Percentiles rank a stretch among this genome's conserved stretches.
These are phyloP conservation scores for Cyclostephanos tholiformis DNA, from an alignment of 108 stramenopile species.

Conservation along the genomic window DNA sequence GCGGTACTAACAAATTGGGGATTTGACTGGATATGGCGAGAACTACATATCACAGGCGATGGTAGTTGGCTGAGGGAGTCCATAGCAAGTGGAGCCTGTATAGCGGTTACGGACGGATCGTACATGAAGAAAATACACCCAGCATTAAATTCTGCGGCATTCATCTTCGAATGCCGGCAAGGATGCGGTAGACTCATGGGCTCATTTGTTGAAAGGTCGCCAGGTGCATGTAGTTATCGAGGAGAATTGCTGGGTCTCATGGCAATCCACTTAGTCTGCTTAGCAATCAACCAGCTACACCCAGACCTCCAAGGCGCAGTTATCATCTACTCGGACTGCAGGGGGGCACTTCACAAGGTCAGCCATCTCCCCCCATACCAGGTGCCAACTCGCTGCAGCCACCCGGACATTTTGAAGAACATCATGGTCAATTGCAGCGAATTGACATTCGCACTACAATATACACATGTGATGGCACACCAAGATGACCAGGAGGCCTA, in stretches of 20 bases:
- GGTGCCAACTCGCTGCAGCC: too few species aligned
- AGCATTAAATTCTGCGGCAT: too few species aligned
- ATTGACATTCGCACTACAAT: too few species aligned
- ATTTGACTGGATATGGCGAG: too few species aligned
- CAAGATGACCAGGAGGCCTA: too few species aligned
- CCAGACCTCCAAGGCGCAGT: neutral
- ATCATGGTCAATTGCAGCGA: too few species aligned
- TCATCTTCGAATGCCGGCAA: conserved; percentile 7
- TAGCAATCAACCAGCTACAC: neutral
- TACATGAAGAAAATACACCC: too few species aligned
- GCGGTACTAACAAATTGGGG: too few species aligned
- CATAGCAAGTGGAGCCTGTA: conserved; percentile 27
- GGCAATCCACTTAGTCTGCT: conserved; percentile 10
- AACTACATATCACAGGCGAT: too few species aligned
- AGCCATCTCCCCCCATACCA: neutral
- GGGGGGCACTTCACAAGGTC: conserved; percentile 10
- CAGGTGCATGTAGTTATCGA: conserved; percentile 9
- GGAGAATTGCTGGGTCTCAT: conserved; percentile 28
- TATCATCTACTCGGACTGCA: conserved; percentile 13
- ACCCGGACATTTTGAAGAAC: too few species aligned
- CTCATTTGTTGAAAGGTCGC: neutral
- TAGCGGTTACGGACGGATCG: neutral
- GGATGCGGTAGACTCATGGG: conserved; percentile 9
- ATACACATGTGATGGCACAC: too few species aligned
- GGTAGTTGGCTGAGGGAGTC: too few species aligned